A percentile compares a stretch with the other conserved stretches of the same genome.
Conservation (phyloP, 805 yeast genomes). For the Sungouiozyma intestinalis region DNA sequence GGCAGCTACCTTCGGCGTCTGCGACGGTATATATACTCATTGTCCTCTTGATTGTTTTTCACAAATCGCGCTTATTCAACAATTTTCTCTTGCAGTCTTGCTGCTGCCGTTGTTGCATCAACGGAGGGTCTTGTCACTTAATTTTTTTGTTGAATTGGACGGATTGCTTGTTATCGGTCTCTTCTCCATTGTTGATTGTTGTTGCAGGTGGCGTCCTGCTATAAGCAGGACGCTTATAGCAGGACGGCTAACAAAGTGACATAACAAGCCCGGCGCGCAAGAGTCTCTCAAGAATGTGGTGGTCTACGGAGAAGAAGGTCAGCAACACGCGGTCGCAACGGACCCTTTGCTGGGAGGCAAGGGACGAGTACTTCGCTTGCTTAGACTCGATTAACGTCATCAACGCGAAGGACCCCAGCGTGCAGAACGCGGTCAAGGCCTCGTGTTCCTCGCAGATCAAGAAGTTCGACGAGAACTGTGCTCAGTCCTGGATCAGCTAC, state of each 20-base stretch:
- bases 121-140: background rate
- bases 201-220: too few relatives aligned
- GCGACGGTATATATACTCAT: too few relatives aligned
- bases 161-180: background rate
- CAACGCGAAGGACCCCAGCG: conserved; percentile 40
- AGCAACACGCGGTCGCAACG: conserved; percentile 51
- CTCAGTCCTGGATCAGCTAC: conserved; percentile 78
- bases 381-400: conserved; percentile 56
- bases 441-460: conserved; percentile 48
- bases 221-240: background rate
- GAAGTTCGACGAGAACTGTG: conserved; percentile 67
- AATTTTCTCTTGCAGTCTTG: background rate
- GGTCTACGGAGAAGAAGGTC: conserved; percentile 5
- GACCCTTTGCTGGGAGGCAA: conserved; percentile 77
- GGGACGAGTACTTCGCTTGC: conserved; percentile 72
- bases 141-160: background rate
- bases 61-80: background rate
- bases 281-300: background rate
- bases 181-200: too few relatives aligned
- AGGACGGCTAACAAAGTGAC: background rate
- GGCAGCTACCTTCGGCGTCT: too few relatives aligned
- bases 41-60: too few relatives aligned
- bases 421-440: conserved; percentile 36
- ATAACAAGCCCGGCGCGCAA: too few relatives aligned
- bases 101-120: background rate